Conservation (phyloP, 441 rosid species). For the Raphanus hybrid region DNA sequence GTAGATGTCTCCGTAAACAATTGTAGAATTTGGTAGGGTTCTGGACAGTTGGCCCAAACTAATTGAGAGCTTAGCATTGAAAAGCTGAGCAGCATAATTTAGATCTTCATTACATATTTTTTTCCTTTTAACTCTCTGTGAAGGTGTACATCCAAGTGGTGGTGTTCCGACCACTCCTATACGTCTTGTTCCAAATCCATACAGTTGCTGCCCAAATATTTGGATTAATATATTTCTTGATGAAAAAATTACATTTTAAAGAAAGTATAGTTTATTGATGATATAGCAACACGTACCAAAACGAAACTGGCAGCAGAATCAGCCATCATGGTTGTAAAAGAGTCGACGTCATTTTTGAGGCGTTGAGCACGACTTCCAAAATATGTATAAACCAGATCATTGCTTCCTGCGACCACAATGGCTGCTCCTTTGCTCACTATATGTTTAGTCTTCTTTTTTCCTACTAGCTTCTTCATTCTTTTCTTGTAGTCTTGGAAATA, state of each 20-base stretch:
- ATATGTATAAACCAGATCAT: constrained; percentile 67
- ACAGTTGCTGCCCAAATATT: constrained; percentile 51
- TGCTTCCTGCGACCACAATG: constrained; percentile 60
- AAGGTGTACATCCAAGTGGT: constrained; percentile 77
- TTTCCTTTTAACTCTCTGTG: constrained; percentile 44
- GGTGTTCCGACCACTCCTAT: constrained; percentile 63
- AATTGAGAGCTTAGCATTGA: constrained; percentile 60
- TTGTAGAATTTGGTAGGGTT: constrained; percentile 43
- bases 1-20: constrained; percentile 64
- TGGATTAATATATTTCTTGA: background rate
- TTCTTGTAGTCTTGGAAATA: constrained; percentile 59
- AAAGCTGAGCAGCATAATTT: constrained; percentile 56
- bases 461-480: constrained; percentile 50
- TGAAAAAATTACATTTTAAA: background rate
- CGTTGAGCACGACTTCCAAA: constrained; percentile 44
- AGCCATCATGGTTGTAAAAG: constrained; percentile 54
- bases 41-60: constrained; percentile 46
- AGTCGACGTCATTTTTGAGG: constrained; percentile 49
- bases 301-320: constrained; percentile 58
- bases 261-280: background rate
- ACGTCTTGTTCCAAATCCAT: constrained; percentile 64
- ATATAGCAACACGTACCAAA: constrained; percentile 45
- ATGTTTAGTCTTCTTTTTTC: constrained; percentile 45
- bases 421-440: constrained; percentile 48
- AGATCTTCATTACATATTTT: constrained; percentile 51